Evolutionary conservation across 129 eudicot genomes (phyloP), one percentile per base, ranked within the genome.

Genomic region (Gnaphalium uliginosum): DNA sequence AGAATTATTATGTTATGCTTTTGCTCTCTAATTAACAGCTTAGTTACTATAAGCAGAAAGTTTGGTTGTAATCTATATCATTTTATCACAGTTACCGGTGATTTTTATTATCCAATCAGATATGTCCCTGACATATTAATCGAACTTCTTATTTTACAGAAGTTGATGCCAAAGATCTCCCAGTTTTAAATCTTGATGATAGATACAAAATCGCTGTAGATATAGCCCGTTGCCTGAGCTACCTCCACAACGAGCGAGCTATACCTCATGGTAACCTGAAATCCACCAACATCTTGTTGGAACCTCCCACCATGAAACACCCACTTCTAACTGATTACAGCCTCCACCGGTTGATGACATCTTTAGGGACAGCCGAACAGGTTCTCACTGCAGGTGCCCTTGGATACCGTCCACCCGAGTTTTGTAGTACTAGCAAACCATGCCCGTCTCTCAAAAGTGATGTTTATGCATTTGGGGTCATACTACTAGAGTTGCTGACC

Each of bases 251-350:
- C 14, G 91, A 92, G 72, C 84, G 83, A 62, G 88, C 91, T 33
- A 89, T 89, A 76, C 96, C 96, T 76, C 97, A 92, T 61, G 97
- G 97, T 63, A 92, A 87, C 90, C 86, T 92, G 66, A 92, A 92
- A 84, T 87, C 97, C 66, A 81, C 91, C 65, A 92, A 89, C 87
- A 82, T 92, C 66, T 71, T 92, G 77, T 78, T 92, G 37, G 81
- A 92, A 75, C 81, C 83, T 39, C 86, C 88, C 10, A 63, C 63
- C 78, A 74, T 73, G 82, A 80, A 73, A 43, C 82, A 79, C 66
- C 86, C 84, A 3, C 83, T 89, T 51, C 43, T 92, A 46, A 87
- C 90, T 8, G 96, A 92, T 75, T 89, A 92, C 81, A 85, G 92
- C 58, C 98, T 92, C 73, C 98, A 92, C 75, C 88, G 98, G n/a